Evolutionary conservation across 1,139 yeast genomes (phyloP), one percentile per base, ranked within the genome.

Genomic region (Debaryomycetaceae sp.): DNA sequence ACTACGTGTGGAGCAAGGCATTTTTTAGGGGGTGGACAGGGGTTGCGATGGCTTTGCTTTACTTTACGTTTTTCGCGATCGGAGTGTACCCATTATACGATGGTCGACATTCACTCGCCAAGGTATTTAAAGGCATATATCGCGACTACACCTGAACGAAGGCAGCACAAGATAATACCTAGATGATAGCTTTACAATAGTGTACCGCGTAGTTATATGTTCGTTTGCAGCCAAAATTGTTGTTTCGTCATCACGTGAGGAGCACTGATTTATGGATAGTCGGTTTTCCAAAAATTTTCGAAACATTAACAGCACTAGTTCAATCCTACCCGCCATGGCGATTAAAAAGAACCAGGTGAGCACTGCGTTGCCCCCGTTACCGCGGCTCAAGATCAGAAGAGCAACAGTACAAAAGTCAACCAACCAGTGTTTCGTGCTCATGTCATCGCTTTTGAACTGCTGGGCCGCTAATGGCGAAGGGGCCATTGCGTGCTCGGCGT

Each of bases 381-480:
- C 88, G 24, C 68, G 83, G 49, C 66, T 85, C 35, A 74, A 78
- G 56, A 85, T 83, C 37, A 80, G 83, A 54, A 77, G 75, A 42
- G 78, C 84, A 18, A 66, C 71, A 21, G 60, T 66, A 38, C 71
- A 66, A 41, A 77, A 73, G 53, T 66, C 65, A 58, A 77, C 60
- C 56, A 78, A 83, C 43, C 79, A 84, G 39, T 88, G 96, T 53
- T 59, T 78, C 40, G 86, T 84, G 34, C 65, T 83, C 42, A 83
- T 89, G 91, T 79, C 93, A 5, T 81, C 85, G 28, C 68, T 89
- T 56, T 67, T 89, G 46, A 85, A 83, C 65, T 89, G 97, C 59
- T 89, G 97, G 97, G 94, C 96, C 4, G 84, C 95, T 19, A 84
- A 86, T 60, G 91, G 94, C 31, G 95, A 86, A 56, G 91, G 91